Base-by-base conservation (phyloP, 2,329 filamentous ascomycete species). In the Cucurbitaria berberidis region DNA sequence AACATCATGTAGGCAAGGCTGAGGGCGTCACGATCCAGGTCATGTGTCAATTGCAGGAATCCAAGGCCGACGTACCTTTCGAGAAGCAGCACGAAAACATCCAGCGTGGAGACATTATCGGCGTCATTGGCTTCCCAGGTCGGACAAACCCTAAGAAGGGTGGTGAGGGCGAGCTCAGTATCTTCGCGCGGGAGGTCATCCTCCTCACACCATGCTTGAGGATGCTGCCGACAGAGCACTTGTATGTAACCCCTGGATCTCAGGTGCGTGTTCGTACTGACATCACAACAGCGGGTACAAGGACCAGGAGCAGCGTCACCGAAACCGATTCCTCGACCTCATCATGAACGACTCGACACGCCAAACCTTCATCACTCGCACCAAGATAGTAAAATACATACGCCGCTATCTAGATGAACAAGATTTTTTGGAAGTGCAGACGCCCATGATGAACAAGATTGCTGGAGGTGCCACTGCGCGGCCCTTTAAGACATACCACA, bases 401-500 rank as follows among this genome's bases (percentile, higher is more conserved):
- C 90, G 95, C 64, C 84, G 86, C 46, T 99, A 89, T 82, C 91
- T 99, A 66, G 90, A 97, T 68, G 85, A 88, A 64, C 84, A 89
- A 48, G 90, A 93, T 68, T 99, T 99, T 76, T 82, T 92, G 50
- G 93, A 97, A 75, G 93, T 98, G 22, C 91, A 98, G 79, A 99
- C 95, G 0, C 71, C 95, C 5, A 97, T 98, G 86, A 93, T 99
- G 85, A 96, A 96, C 75, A 86, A 90, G 69, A 96, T 96, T 72
- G 92, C 95, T 26, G 96, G 95, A 65, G 95, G 95, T 73, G 95
- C 95, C 29, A 98, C 95, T 1, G 95, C 95, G 53, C 92, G 90
- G 80, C 95, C 95, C 5, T 99, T 99, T 78, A 82, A 90, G 64
- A 98, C 95, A 13, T 89, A 96, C 77, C 95, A 98, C 81, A 99